Conservation (phyloP, 495 filamentous ascomycete genomes). For the Bryoglossum gracile region DNA sequence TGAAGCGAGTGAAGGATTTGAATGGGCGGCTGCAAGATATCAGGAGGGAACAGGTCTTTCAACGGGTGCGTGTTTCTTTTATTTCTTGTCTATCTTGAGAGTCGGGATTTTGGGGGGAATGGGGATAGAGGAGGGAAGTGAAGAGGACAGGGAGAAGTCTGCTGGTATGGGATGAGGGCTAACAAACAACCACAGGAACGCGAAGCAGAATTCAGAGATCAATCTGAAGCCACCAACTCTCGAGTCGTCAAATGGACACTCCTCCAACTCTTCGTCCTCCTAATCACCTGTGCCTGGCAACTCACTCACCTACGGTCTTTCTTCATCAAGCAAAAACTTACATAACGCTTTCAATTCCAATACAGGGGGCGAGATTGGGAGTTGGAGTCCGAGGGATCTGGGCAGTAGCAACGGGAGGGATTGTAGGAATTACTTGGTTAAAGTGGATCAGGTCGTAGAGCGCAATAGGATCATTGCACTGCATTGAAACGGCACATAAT, state of each 20-base stretch:
- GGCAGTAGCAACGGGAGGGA: background rate
- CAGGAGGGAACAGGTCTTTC: slow-evolving; percentile 88
- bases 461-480: too few relatives aligned
- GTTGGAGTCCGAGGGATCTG: background rate
- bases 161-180: background rate
- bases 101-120: background rate
- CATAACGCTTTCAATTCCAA: slow-evolving; percentile 40
- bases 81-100: background rate
- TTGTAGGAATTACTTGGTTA: background rate
- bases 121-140: background rate
- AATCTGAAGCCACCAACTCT: slow-evolving; percentile 87
- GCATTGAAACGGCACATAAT: too few relatives aligned
- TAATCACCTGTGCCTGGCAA: slow-evolving; percentile 93
- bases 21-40: slow-evolving; percentile 87
- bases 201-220: slow-evolving; percentile 95
- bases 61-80: slow-evolving; percentile 58
- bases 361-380: background rate
- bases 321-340: slow-evolving; percentile 99
- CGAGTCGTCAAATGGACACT: slow-evolving; percentile 92
- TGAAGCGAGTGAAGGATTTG: slow-evolving; percentile 81
- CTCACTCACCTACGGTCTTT: slow-evolving; percentile 89
- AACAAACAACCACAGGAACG: slow-evolving; percentile 59
- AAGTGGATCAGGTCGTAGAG: too few relatives aligned
- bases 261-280: slow-evolving; percentile 76
- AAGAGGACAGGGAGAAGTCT: background rate